phyloP scores from a whole-genome alignment of 352 stramenopile genomes.

The Blastocystis sp. region DNA sequence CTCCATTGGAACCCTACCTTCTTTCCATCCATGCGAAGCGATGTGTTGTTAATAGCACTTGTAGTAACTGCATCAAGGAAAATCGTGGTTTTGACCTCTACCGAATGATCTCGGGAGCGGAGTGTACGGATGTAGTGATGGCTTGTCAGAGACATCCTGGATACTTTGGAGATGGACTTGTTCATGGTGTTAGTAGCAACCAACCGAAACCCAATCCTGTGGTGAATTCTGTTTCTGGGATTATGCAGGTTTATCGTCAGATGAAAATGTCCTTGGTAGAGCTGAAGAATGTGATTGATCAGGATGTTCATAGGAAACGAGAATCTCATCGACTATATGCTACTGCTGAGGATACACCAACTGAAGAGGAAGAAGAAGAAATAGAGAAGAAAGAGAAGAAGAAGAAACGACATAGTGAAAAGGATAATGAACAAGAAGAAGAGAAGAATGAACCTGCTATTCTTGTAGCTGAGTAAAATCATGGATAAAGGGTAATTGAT shows the following conservation, averaged over 20 bases:
- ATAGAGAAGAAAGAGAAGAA: background rate
- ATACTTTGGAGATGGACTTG: conserved; percentile 4
- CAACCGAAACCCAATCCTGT: background rate
- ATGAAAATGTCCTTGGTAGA: conserved; percentile 51
- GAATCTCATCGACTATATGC: conserved; percentile 4
- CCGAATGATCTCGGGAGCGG: conserved; percentile 23
- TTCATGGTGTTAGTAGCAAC: background rate
- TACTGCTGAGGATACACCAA: background rate
- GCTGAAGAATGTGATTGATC: conserved; percentile 61
- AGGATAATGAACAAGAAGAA: background rate
- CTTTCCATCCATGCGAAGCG: conserved; percentile 1
- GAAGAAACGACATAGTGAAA: conserved; percentile 3
- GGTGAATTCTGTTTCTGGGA: background rate
- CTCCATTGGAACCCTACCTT: conserved; percentile 4
- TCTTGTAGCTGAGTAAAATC: background rate
- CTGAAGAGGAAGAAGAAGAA: background rate
- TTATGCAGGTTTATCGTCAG: conserved; percentile 34
- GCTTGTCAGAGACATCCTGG: conserved; percentile 4
- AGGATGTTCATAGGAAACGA: conserved; percentile 15
- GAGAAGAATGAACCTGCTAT: background rate
- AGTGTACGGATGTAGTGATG: conserved; percentile 23
- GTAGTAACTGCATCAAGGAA: conserved; percentile 41
- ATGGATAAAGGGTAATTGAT: background rate
- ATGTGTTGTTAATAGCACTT: conserved; percentile 41
- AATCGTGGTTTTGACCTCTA: conserved; percentile 63